Percentiles rank a stretch among this genome's conserved stretches.
These are phyloP conservation scores for Pezicula neosporulosa DNA, from an alignment of 2,329 filamentous ascomycete species.

Conservation along the genomic window DNA sequence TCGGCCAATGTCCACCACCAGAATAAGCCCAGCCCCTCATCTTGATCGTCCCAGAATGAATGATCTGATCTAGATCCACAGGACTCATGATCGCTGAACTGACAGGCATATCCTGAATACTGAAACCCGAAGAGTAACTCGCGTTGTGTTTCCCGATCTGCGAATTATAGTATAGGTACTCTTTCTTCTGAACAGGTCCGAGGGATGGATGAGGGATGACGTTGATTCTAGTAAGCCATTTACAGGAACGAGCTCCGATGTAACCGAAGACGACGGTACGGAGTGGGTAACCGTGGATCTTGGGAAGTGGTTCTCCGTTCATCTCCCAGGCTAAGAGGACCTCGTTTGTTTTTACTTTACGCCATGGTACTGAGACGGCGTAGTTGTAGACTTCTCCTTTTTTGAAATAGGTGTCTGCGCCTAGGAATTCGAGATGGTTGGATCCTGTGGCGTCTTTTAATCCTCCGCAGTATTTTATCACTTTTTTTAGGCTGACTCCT, in stretches of 20 bases:
- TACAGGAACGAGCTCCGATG: conserved; percentile 65
- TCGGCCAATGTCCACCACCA: conserved; percentile 61
- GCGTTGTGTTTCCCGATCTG: conserved; percentile 61
- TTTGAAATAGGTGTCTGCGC: conserved; percentile 73
- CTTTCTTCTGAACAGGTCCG: conserved; percentile 61
- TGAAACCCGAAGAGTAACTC: conserved; percentile 59
- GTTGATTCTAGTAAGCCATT: conserved; percentile 64
- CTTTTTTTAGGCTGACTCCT: conserved; percentile 63
- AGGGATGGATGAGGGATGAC: conserved; percentile 52
- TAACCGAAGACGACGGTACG: conserved; percentile 61
- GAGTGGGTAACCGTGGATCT: conserved; percentile 64
- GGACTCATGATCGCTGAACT: conserved; percentile 61
- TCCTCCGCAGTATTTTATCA: conserved; percentile 68
- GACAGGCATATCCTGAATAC: conserved; percentile 67
- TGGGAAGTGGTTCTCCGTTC: conserved; percentile 60
- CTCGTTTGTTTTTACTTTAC: conserved; percentile 64
- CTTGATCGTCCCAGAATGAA: conserved; percentile 22
- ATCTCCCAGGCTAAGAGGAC: conserved; percentile 65
- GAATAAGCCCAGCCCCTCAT: conserved; percentile 65
- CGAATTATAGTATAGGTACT: conserved; percentile 61
- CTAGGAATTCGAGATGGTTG: conserved; percentile 65
- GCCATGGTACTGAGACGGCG: conserved; percentile 61
- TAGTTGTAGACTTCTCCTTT: conserved; percentile 64
- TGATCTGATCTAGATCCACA: conserved; percentile 43
- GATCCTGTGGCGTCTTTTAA: conserved; percentile 41